Evolutionary conservation across 768 basidiomycete genomes (phyloP), one percentile per base, ranked within the genome.

Genomic region (Lentinula raphanica): DNA sequence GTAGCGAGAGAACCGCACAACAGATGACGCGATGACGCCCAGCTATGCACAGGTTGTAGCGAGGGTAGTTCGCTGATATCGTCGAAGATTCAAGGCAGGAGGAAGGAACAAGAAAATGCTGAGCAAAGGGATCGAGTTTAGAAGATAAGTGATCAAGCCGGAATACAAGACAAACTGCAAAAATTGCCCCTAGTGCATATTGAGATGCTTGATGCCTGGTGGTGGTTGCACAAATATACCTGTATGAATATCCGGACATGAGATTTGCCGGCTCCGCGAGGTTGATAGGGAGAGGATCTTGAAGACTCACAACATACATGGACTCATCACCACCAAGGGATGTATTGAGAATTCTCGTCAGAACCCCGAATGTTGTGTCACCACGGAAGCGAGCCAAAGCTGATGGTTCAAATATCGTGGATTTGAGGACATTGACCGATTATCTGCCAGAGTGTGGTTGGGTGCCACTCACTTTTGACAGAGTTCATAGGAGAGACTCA

Each of bases 1-100:
- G 87, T 60, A 82, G 86, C 0, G 88, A 88, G 2, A 95, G 72
- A 28, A 92, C 81, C 1, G 86, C 79, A 66, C 92, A 94, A 58
- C 92, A 88, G 9, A 88, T 76, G 0, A n/a, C n/a, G n/a, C n/a
- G n/a, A n/a, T n/a, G n/a, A 79, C 72, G 1, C 90, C 92, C 5
- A 91, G 70, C 63, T 92, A 85, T 0, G 78, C 71, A 31, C 84
- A 78, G 0, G 86, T 85, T 1, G 86, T 89, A 0, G 91, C 78
- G 60, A 94, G 75, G 1, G 85, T 79, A 6, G 78, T 75, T 3
- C 92, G 84, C 60, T 92, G 86, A 62, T 92, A 92, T 8, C 72
- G 71, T 4, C 91, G 83, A 36, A 91, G 84, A 0, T 91, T 89
- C 0, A 82, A 88, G 0, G 85, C 80, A n/a, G 85, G 88, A n/a